Conservation (phyloP, 805 yeast genomes). For the Ogataea chonburiensis region DNA sequence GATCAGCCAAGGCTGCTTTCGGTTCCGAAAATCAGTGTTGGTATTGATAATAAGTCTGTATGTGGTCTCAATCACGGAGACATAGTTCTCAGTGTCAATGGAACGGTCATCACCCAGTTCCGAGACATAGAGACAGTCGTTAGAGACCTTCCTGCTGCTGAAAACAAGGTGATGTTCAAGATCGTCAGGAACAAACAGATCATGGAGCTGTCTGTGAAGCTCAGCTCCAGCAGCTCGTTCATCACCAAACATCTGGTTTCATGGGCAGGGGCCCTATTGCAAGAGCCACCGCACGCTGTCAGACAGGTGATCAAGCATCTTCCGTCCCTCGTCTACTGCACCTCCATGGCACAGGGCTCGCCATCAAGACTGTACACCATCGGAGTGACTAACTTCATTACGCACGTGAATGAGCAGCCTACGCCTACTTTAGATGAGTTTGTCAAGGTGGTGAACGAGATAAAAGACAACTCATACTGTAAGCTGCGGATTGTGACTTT, state of each 20-base stretch:
- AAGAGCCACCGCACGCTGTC: constrained; percentile 90
- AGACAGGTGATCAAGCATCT: constrained; percentile 74
- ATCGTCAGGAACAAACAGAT: constrained; percentile 72
- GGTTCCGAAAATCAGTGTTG: constrained; percentile 58
- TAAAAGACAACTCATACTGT: constrained; percentile 79
- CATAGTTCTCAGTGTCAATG: constrained; percentile 70
- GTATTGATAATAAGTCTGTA: constrained; percentile 28
- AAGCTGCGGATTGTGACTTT: constrained; percentile 78
- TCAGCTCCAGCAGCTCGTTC: constrained; percentile 56
- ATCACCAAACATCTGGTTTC: constrained; percentile 65
- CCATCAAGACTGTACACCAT: constrained; percentile 84
- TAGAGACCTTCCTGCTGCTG: constrained; percentile 36
- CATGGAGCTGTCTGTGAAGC: constrained; percentile 58
- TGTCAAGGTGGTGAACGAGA: constrained; percentile 58
- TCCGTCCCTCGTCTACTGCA: constrained; percentile 84
- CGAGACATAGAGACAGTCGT: constrained; percentile 58
- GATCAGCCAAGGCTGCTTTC: constrained; percentile 73
- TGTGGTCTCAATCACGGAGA: constrained; percentile 61
- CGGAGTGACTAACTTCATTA: constrained; percentile 77
- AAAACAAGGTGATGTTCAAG: constrained; percentile 47
- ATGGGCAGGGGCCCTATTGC: constrained; percentile 85
- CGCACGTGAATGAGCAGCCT: constrained; percentile 79
- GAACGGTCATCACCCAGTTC: constrained; percentile 58
- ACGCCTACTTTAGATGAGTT: constrained; percentile 72
- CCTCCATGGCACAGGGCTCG: constrained; percentile 72